Base-by-base conservation (phyloP, 192 early-diverging fungal species). In the Coemansia pectinata region DNA sequence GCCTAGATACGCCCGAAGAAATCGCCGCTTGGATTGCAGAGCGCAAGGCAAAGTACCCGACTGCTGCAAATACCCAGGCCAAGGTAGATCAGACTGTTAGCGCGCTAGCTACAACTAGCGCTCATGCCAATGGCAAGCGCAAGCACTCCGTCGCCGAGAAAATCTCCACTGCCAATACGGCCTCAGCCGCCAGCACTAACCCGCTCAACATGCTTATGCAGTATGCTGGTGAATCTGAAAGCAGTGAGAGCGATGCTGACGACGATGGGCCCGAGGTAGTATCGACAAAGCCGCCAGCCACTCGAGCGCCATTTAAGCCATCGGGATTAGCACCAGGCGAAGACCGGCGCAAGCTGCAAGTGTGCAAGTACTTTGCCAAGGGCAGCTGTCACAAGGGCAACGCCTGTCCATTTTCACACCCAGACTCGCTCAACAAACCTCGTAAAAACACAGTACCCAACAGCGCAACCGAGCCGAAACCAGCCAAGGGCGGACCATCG, bases 1-100 rank as follows among this genome's bases (percentile, higher is more conserved):
- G 66, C 8, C 74, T 91, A 5, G 78, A 88, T 9, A 88, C 88
- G 29, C 85, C 87, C 27, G 93, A 94, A 62, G 92, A 91, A 36
- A 88, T 95, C 36, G 90, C 75, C 2, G 81, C 88, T n/a, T 96
- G 93, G 92, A 94, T 95, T 34, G 90, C 84, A 27, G 92, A 91
- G 48, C 73, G 94, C 47, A 93, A 92, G 62, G 88, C 83, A 62
- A 88, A 86, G 52, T 96, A 90, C 79, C 94, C 94, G 25, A 93
- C 91, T 0, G 75, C 88, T 36, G 86, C 69, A 21, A 95, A 91
- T 73, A 79, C 93, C 12, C 72, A 62, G 25, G 68, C 81, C 55
- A 95, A 94, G 61, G 87, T 25, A 11, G 29, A n/a, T 39, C 63
- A 48, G 59, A 12, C 31, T 52, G 48, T 19, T 21, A 60, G 14